phyloP scores from a whole-genome alignment of 768 basidiomycete genomes.

The Leccinum longicurvipes region DNA sequence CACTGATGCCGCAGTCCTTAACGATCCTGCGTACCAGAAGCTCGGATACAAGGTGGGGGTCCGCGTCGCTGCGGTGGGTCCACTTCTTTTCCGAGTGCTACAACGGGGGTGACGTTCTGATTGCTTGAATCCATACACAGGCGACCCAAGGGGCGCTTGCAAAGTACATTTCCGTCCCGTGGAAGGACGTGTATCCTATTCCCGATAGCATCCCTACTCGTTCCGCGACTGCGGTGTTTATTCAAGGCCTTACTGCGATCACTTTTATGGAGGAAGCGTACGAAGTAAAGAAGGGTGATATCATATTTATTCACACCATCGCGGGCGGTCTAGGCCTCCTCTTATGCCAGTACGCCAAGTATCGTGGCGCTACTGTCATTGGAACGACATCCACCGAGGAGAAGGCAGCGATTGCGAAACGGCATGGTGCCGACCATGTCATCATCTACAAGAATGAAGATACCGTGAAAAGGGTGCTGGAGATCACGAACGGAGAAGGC shows the following conservation, averaged over 20 bases:
- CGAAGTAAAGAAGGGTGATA: conserved; percentile 74
- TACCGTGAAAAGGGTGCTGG: conserved; percentile 67
- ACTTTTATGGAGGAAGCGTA: conserved; percentile 84
- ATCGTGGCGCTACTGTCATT: conserved; percentile 83
- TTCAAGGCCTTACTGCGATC: conserved; percentile 78
- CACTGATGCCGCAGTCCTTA: conserved; percentile 55
- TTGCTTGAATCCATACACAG: conserved; percentile 28
- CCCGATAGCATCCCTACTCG: conserved; percentile 59
- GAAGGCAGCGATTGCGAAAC: conserved; percentile 79
- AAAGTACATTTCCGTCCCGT: conserved; percentile 68
- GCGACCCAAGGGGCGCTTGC: conserved; percentile 53
- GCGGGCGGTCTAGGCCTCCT: conserved; percentile 85
- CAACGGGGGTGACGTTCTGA: neutral
- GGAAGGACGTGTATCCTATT: conserved; percentile 58
- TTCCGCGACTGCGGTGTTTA: conserved; percentile 60
- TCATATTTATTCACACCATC: conserved; percentile 83
- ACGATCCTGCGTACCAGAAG: conserved; percentile 59
- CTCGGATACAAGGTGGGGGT: conserved; percentile 66
- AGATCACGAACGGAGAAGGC: conserved; percentile 75
- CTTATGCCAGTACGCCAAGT: conserved; percentile 64
- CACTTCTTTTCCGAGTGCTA: neutral
- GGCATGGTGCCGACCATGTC: conserved; percentile 83
- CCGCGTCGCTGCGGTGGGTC: conserved; percentile 59
- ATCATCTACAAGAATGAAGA: conserved; percentile 77
- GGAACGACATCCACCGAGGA: conserved; percentile 85